Percentiles rank a stretch among this genome's conserved stretches.
Conservation (phyloP, 1,284 basidiomycete species). For the Lignosus rhinocerotis region DNA sequence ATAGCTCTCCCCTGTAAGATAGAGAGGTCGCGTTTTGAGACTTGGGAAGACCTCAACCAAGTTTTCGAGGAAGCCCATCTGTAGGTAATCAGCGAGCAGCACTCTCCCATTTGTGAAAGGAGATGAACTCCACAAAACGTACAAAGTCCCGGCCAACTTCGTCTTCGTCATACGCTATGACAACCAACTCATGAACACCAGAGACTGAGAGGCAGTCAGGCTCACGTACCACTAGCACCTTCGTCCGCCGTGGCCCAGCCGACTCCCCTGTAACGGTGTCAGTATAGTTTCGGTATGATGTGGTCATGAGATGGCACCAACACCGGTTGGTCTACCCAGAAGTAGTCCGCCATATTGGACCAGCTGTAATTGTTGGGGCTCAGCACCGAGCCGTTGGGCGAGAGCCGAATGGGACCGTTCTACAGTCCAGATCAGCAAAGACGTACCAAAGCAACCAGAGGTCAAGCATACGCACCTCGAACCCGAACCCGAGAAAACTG, state of each 20-base stretch:
- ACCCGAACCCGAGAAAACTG: conserved; percentile 54
- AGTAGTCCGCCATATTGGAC: conserved; percentile 51
- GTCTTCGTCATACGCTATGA: conserved; percentile 58
- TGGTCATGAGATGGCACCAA: conserved; percentile 10
- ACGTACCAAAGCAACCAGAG: conserved; percentile 2
- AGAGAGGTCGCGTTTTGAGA: conserved; percentile 27
- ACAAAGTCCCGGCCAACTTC: conserved; percentile 70
- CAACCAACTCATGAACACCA: neutral
- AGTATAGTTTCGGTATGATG: neutral
- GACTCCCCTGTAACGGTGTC: conserved; percentile 42
- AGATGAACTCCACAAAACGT: conserved; percentile 24
- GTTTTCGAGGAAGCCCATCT: conserved; percentile 27
- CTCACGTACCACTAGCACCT: conserved; percentile 25
- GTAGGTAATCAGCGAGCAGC: no score
- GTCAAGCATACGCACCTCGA: conserved; percentile 50
- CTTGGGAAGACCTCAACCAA: conserved; percentile 31
- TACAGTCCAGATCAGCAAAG: neutral
- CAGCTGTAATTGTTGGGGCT: neutral
- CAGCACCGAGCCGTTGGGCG: neutral
- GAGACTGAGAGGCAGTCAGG: neutral
- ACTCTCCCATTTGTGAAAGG: neutral
- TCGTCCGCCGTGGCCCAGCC: conserved; percentile 67
- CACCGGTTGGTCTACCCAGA: conserved; percentile 75
- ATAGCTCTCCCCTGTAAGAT: conserved; percentile 33
- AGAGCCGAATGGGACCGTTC: neutral